Evolutionary conservation across 2,329 filamentous ascomycete genomes (phyloP), one percentile per base, ranked within the genome.

Genomic region (Aspergillus cejpii): DNA sequence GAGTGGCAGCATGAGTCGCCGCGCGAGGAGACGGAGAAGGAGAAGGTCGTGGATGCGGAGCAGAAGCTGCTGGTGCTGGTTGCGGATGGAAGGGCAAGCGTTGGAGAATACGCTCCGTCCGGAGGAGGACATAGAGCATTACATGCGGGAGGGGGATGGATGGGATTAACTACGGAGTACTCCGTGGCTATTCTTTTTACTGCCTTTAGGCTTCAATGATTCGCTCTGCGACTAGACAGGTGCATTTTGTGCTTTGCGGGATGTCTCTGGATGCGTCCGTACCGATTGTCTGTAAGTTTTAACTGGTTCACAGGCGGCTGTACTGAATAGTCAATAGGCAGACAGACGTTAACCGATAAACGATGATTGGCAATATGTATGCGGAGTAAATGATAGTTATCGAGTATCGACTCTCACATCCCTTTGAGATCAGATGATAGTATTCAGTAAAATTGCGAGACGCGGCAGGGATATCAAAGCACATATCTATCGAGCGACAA

Each of bases 371-470:
- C 42, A 59, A 55, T 42, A 34, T 52, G 10, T 26, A 62, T 6
- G 51, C 48, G 11, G 39, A 50, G 8, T 20, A 57, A 3, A 31
- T 60, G 20, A 49, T 56, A 41, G 33, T 26, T 7, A 8, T 57
- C 5, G 26, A n/a, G n/a, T n/a, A n/a, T n/a, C 40, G 6, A 24
- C 40, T 11, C 21, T 44, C 27, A 21, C 10, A 39, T 48, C 6
- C 24, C 40, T 8, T 42, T 48, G 20, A 52, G 31, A 20, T 55
- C 56, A 3, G 56, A 65, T 50, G 54, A 57, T 38, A 48, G 61
- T n/a, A 43, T 54, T 26, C 54, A 57, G 11, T 66, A 27, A 43
- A 54, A 24, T 64, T 60, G 10, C 56, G 63, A 23, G 62, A 66
- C 36, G 28, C 46, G 7, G 48, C 10, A 53, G 61, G 45, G 53